Evolutionary conservation across 2,329 filamentous ascomycete genomes (phyloP).

Genomic region (Trichoderma koningiopsis): DNA sequence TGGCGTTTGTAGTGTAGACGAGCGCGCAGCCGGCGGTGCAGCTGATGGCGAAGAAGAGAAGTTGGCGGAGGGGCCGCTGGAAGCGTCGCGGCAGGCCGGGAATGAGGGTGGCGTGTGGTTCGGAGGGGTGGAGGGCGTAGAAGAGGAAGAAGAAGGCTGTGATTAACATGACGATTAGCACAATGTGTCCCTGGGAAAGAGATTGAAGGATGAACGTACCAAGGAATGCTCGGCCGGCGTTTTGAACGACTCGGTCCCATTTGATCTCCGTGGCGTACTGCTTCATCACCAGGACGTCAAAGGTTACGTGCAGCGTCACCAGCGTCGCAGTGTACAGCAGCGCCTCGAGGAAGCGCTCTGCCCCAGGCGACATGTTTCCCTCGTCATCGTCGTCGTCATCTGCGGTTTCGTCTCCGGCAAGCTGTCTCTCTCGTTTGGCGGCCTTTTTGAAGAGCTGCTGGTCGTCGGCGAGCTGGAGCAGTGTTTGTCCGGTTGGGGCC

Average conservation of each 20-base stretch:
- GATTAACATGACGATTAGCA: neutral
- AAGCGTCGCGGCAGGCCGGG: conserved; percentile 51
- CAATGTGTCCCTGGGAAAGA: neutral
- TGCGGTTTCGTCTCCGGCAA: conserved; percentile 26
- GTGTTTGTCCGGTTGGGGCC: conserved; percentile 62
- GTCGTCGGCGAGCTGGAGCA: conserved; percentile 73
- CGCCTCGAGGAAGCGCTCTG: conserved; percentile 58
- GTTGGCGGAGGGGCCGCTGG: conserved; percentile 55
- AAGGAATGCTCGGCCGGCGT: conserved; percentile 56
- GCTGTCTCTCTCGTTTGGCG: conserved; percentile 42
- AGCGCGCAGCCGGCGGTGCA: conserved; percentile 72
- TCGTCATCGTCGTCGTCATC: conserved; percentile 35
- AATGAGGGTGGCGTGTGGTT: conserved; percentile 51
- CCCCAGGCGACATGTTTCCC: conserved; percentile 44
- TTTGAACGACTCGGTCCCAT: conserved; percentile 57
- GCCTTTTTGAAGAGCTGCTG: conserved; percentile 58
- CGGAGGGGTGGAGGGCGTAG: conserved; percentile 59
- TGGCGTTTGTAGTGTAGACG: conserved; percentile 76
- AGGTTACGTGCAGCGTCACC: conserved; percentile 72
- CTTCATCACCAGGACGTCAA: conserved; percentile 77
- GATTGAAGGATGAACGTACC: conserved; percentile 41
- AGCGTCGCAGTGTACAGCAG: conserved; percentile 63
- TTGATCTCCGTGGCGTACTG: conserved; percentile 72
- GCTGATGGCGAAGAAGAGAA: conserved; percentile 65
- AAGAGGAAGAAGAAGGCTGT: conserved; percentile 59